A percentile compares a stretch with the other conserved stretches of the same genome.
These are phyloP conservation scores for Entoloma clypeatum DNA, from an alignment of 1,284 basidiomycete genomes.

Conservation along the genomic window DNA sequence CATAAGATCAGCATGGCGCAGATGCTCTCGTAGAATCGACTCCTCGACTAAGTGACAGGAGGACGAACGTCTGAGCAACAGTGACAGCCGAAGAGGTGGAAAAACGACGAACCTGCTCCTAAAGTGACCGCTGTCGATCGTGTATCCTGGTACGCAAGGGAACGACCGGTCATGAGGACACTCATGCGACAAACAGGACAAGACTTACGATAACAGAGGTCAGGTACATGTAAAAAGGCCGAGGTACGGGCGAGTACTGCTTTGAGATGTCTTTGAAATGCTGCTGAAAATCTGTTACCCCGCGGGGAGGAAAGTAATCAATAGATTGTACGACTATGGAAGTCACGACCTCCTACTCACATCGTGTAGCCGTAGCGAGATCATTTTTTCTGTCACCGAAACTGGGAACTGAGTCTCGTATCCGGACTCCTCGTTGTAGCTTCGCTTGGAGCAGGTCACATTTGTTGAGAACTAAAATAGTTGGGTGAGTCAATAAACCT, in stretches of 20 bases:
- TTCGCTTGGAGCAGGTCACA: constrained; percentile 68
- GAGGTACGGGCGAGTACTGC: constrained; percentile 53
- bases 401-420: constrained; percentile 59
- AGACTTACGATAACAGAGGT: constrained; percentile 67
- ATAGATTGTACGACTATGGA: background rate
- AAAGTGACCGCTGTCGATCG: constrained; percentile 64
- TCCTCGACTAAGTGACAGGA: constrained; percentile 38
- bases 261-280: constrained; percentile 64
- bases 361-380: constrained; percentile 51
- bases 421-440: constrained; percentile 53
- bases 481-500: constrained; percentile 7
- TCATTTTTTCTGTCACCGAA: constrained; percentile 62
- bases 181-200: constrained; percentile 8
- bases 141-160: constrained; percentile 49
- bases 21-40: constrained; percentile 50
- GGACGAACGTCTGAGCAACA: background rate
- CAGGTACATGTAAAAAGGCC: constrained; percentile 67
- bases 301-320: constrained; percentile 1
- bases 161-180: constrained; percentile 10
- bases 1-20: constrained; percentile 51
- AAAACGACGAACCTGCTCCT: constrained; percentile 46
- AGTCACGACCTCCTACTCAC: constrained; percentile 34
- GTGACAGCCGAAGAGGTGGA: constrained; percentile 2
- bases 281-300: constrained; percentile 53
- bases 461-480: constrained; percentile 52